Evolutionary conservation across 805 yeast genomes (phyloP).

Genomic region (Pichia nanzhaoensis): DNA sequence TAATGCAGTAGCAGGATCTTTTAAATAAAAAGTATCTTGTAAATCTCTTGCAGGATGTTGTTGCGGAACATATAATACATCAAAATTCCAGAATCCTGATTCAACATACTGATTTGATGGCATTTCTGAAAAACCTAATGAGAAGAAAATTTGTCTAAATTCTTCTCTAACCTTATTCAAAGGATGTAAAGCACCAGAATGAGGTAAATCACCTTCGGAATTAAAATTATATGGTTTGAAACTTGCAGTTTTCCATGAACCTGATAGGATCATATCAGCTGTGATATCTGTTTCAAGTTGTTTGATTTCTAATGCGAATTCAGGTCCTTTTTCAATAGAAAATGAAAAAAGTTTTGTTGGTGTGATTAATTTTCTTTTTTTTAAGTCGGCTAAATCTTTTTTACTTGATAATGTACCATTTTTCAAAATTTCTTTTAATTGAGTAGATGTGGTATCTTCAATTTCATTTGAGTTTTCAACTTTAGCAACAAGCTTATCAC

Average conservation of each 20-base stretch:
- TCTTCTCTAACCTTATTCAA: conserved; percentile 95
- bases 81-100: conserved; percentile 98
- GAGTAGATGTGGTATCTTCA: conserved; percentile 58
- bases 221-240: conserved; percentile 96
- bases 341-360: conserved; percentile 71
- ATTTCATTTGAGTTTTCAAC: conserved; percentile 45
- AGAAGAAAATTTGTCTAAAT: conserved; percentile 94
- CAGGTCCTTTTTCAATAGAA: conserved; percentile 70
- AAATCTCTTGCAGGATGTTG: conserved; percentile 99
- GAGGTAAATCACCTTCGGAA: conserved; percentile 85
- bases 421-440: conserved; percentile 49
- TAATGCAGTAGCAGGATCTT: conserved; percentile 80
- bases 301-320: conserved; percentile 74
- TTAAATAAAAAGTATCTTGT: conserved; percentile 96
- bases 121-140: conserved; percentile 98
- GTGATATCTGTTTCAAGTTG: conserved; percentile 91
- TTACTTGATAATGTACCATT: conserved; percentile 51
- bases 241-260: conserved; percentile 73
- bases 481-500: conserved; percentile 66
- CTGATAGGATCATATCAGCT: conserved; percentile 79
- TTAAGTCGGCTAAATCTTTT: conserved; percentile 74
- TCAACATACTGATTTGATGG: conserved; percentile 98
- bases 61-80: conserved; percentile 93
- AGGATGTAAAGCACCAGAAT: conserved; percentile 93
- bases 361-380: conserved; percentile 82